A percentile compares a stretch with the other conserved stretches of the same genome.
These are phyloP conservation scores for Penicillium crustosum DNA, from an alignment of 2,329 filamentous ascomycete species.

Conservation along the genomic window DNA sequence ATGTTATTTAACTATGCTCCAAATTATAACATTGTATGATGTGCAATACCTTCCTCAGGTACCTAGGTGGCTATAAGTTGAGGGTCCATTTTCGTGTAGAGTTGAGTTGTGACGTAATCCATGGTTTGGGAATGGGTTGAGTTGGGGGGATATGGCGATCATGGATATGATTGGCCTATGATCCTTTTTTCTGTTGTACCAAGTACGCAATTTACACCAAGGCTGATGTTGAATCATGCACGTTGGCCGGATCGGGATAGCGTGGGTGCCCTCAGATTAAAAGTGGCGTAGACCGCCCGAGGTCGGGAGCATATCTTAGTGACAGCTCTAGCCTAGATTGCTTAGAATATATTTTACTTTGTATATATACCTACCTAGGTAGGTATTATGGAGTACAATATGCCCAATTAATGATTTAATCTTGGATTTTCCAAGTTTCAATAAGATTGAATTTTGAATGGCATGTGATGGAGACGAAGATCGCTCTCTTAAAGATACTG, in stretches of 20 bases:
- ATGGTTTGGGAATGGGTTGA: neutral
- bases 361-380: neutral
- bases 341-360: too few species aligned
- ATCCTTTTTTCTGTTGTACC: neutral
- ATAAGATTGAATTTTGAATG: neutral
- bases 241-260: neutral
- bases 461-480: neutral
- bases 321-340: neutral
- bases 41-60: neutral
- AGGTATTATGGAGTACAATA: neutral
- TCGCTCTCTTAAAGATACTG: neutral
- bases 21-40: neutral
- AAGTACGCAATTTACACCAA: neutral
- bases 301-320: neutral
- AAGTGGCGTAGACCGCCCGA: neutral
- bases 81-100: neutral
- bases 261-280: neutral
- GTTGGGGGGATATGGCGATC: neutral
- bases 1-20: conserved; percentile 22
- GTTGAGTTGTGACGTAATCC: neutral
- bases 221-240: conserved; percentile 9
- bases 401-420: neutral
- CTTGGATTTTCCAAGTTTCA: neutral
- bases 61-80: neutral
- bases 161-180: neutral